Evolutionary conservation across 2,329 filamentous ascomycete species (phyloP).

Genomic region (Sodiomyces alkalinus): DNA sequence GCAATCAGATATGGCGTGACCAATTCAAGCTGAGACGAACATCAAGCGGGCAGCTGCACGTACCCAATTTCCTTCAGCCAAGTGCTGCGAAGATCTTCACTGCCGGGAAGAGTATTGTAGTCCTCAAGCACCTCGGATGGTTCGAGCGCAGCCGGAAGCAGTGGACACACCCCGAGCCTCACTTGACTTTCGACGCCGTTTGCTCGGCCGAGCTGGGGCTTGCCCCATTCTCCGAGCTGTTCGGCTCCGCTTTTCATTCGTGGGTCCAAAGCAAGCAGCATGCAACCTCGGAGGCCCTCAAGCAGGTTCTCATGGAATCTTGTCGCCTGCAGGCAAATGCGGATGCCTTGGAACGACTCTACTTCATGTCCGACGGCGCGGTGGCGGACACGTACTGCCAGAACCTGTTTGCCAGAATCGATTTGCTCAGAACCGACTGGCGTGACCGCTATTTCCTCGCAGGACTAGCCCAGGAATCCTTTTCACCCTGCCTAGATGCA

Average conservation of each 20-base stretch:
- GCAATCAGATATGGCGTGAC: constrained; percentile 59
- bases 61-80: constrained; percentile 60
- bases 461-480: constrained; percentile 60
- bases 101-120: constrained; percentile 75
- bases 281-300: constrained; percentile 51
- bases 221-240: constrained; percentile 59
- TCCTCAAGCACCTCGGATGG: constrained; percentile 58
- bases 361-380: constrained; percentile 61
- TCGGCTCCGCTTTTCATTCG: constrained; percentile 53
- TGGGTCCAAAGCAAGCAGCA: constrained; percentile 67
- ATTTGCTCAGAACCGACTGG: constrained; percentile 47
- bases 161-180: constrained; percentile 22
- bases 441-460: constrained; percentile 70
- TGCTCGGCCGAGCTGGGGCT: constrained; percentile 32
- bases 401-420: constrained; percentile 61
- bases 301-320: constrained; percentile 48
- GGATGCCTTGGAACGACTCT: constrained; percentile 54
- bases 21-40: constrained; percentile 54
- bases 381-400: constrained; percentile 49
- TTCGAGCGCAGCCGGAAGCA: constrained; percentile 21
- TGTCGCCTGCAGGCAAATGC: constrained; percentile 54
- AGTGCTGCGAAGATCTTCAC: constrained; percentile 63
- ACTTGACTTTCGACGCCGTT: constrained; percentile 41
- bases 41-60: constrained; percentile 43
- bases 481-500: constrained; percentile 40